Conservation (phyloP, 305 asterid genomes). For the Plantago coronopus region DNA sequence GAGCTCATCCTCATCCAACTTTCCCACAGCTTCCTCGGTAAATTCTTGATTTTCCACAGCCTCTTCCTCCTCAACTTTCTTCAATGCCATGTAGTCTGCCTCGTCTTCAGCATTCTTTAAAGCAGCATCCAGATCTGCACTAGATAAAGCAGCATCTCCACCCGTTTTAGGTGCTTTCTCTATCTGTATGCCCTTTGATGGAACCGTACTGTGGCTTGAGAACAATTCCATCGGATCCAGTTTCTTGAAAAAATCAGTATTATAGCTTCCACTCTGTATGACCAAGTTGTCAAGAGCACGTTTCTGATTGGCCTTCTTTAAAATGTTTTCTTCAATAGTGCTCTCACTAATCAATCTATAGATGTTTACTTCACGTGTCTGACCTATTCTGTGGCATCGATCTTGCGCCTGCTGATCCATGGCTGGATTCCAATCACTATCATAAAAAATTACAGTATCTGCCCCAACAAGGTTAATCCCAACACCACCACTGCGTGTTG, state of each 20-base stretch:
- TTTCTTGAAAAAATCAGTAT: conserved; percentile 92
- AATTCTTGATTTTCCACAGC: conserved; percentile 99
- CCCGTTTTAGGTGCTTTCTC: conserved; percentile 41
- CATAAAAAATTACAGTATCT: conserved; percentile 95
- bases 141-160: conserved; percentile 60
- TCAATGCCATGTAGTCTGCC: conserved; percentile 98
- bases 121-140: conserved; percentile 95
- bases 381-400: conserved; percentile 98
- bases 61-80: conserved; percentile 98
- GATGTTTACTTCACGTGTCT: conserved; percentile 97
- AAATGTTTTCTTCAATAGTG: conserved; percentile 94
- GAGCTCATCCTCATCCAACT: conserved; percentile 88
- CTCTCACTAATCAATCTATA: conserved; percentile 94
- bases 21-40: conserved; percentile 85
- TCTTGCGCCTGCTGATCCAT: conserved; percentile 99
- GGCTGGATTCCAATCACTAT: conserved; percentile 99
- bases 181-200: conserved; percentile 35
- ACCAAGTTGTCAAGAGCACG: conserved; percentile 95
- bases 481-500: conserved; percentile 99
- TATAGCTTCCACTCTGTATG: conserved; percentile 93
- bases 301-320: conserved; percentile 97
- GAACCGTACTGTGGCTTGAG: conserved; percentile 59
- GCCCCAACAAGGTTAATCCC: conserved; percentile 99
- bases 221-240: conserved; percentile 91
- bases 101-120: conserved; percentile 97